A percentile compares a stretch with the other conserved stretches of the same genome.
These are phyloP conservation scores for Aquilaria yunnanensis DNA, from an alignment of 345 rosid genomes.

Conservation along the genomic window DNA sequence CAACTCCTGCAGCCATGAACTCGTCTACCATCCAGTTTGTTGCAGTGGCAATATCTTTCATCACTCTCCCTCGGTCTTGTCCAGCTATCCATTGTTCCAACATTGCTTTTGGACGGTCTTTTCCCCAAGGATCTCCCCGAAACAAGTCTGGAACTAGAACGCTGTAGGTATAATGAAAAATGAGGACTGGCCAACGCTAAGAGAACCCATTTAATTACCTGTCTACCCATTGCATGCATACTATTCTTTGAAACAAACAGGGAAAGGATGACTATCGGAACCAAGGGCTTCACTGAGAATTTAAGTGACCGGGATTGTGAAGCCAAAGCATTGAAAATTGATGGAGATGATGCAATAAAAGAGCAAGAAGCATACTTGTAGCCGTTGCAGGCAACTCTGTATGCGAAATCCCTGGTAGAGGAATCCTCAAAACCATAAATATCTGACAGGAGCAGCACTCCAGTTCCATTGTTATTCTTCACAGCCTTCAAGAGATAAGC, in stretches of 20 bases:
- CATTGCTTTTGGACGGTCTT: slow-evolving; percentile 33
- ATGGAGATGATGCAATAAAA: no score
- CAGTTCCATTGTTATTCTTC: slow-evolving; percentile 77
- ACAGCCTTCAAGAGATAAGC: slow-evolving; percentile 76
- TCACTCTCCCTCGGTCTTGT: slow-evolving; percentile 48
- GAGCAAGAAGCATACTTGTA: slow-evolving; percentile 49
- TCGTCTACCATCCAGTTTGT: slow-evolving; percentile 79
- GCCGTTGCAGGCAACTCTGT: slow-evolving; percentile 83
- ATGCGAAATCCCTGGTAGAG: slow-evolving; percentile 76
- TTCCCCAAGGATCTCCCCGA: slow-evolving; percentile 76
- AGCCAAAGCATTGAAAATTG: no score
- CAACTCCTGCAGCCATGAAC: slow-evolving; percentile 66
- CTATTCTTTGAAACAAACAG: not conserved
- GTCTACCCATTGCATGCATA: no score
- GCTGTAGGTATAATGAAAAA: slow-evolving; percentile 29
- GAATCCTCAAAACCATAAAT: slow-evolving; percentile 80
- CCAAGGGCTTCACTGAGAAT: not conserved
- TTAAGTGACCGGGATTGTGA: no score
- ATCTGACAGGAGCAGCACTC: slow-evolving; percentile 66
- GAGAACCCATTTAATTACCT: no score
- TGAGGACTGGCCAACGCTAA: not conserved
- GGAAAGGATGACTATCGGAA: not conserved
- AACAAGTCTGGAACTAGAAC: slow-evolving; percentile 89
- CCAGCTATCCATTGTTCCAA: slow-evolving; percentile 48
- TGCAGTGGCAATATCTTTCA: slow-evolving; percentile 40